Conservation (phyloP, 805 yeast species). For the Zygosaccharomyces siamensis region DNA sequence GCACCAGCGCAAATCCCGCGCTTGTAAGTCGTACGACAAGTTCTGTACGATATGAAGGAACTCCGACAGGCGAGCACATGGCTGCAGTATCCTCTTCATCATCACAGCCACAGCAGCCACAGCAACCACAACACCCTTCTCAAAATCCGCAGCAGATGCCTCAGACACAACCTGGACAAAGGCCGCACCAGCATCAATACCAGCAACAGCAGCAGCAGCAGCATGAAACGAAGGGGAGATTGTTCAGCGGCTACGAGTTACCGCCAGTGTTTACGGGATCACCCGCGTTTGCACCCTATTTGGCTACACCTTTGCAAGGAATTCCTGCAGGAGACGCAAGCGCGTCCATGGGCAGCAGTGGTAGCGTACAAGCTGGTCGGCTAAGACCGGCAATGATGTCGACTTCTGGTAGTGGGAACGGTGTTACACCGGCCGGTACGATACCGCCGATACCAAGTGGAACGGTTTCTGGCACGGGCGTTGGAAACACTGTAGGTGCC, state of each 20-base stretch:
- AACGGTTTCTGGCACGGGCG: neutral
- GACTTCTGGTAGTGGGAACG: slow-evolving; percentile 8
- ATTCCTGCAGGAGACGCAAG: slow-evolving; percentile 24
- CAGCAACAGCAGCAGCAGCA: slow-evolving; percentile 1
- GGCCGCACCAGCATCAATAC: neutral
- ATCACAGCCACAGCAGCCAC: neutral
- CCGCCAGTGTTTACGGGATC: slow-evolving; percentile 31
- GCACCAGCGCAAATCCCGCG: slow-evolving; percentile 11
- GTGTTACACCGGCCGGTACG: neutral
- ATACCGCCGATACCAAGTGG: slow-evolving; percentile 6
- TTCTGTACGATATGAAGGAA: slow-evolving; percentile 1
- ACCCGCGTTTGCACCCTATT: slow-evolving; percentile 31
- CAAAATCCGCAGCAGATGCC: slow-evolving; percentile 6
- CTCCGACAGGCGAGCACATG: neutral
- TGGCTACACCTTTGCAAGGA: slow-evolving; percentile 35
- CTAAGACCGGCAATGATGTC: slow-evolving; percentile 5
- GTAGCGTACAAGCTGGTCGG: neutral
- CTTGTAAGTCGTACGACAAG: slow-evolving; percentile 6
- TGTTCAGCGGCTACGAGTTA: slow-evolving; percentile 18
- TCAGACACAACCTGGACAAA: slow-evolving; percentile 3
- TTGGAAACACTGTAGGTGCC: neutral
- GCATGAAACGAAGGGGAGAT: slow-evolving; percentile 2
- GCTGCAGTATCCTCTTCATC: slow-evolving; percentile 1
- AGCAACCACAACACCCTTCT: slow-evolving; percentile 7
- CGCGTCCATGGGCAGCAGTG: slow-evolving; percentile 18